phyloP scores from a whole-genome alignment of 257 asterid species.

The Solanum ahanhuiri region DNA sequence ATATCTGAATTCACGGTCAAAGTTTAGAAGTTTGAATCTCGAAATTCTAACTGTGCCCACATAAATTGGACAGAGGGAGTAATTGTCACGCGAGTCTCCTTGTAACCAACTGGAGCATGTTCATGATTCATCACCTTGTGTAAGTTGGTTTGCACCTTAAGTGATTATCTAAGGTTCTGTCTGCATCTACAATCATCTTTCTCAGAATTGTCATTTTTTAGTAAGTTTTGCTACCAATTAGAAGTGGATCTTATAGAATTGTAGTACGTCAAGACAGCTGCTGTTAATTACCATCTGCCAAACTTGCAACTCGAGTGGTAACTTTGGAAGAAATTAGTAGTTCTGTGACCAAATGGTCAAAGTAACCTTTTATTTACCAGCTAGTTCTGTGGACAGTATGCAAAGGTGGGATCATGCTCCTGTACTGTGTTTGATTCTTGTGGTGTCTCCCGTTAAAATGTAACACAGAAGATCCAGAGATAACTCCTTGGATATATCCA shows the following conservation, averaged over 20 bases:
- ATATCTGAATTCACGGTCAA: background rate
- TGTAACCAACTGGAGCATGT: background rate
- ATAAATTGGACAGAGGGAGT: background rate
- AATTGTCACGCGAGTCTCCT: background rate
- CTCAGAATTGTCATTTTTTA: background rate
- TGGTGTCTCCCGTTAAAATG: background rate
- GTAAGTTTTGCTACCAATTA: background rate
- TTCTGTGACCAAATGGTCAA: background rate
- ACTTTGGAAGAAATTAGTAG: background rate
- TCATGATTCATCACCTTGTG: background rate
- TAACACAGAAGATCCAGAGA: background rate
- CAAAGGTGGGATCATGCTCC: background rate
- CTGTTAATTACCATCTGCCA: background rate
- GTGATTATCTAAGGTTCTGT: background rate
- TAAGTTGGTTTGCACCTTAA: background rate
- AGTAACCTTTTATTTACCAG: background rate
- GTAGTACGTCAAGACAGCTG: background rate
- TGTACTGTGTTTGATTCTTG: background rate
- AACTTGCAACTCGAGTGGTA: background rate
- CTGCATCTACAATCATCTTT: background rate
- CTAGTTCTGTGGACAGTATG: background rate
- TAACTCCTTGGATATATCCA: background rate
- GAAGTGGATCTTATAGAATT: background rate
- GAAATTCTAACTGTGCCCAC: background rate
- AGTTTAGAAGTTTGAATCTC: background rate